Evolutionary conservation across 345 rosid species (phyloP), one percentile per base, ranked within the genome.

Genomic region (Mercurialis annua): DNA sequence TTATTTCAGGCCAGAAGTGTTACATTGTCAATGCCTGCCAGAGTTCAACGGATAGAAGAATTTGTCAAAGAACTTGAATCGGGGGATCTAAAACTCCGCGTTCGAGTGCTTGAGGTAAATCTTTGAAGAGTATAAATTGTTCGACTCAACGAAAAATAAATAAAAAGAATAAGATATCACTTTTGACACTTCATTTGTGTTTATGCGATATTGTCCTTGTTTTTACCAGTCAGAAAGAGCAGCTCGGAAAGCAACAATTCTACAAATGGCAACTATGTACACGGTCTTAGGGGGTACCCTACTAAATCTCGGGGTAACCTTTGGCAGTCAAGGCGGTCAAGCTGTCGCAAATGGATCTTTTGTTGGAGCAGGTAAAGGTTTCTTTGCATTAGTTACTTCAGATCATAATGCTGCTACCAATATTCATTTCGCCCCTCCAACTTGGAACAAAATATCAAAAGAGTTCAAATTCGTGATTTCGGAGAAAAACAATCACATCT

Each of bases 241-340:
- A 29, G 95, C 99, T 31, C 60, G 84, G 48, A 93, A 89, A 78
- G 97, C 96, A 49, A 78, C 88, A 33, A 75, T 93, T 69, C 73
- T 93, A 61, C 97, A 93, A 71, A 93, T 90, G 98, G 98, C 97
- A 61, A 90, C 97, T 38, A 79, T 89, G 82, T 86, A 89, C 62
- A 82, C 96, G 15, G 95, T 94, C 56, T 42, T 83, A 15, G 97
- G 97, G 75, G 96, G 96, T 12, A 82, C 87, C 58, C 79, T 94
- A 34, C 67, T 94, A 63, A 94, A 90, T 67, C 83, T 94, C 14
- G 99, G 99, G 74, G 81, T 90, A 67, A 80, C 91, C n/a, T 78
- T 86, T 5, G 76, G 70, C 72, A 71, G 50, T 74, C 96, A 90
- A 79, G 96, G 96, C 57, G 83, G 70, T 70, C 86, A 71, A 75